Evolutionary conservation across 2,329 filamentous ascomycete species (phyloP).

Genomic region (Phialocephala subalpina): DNA sequence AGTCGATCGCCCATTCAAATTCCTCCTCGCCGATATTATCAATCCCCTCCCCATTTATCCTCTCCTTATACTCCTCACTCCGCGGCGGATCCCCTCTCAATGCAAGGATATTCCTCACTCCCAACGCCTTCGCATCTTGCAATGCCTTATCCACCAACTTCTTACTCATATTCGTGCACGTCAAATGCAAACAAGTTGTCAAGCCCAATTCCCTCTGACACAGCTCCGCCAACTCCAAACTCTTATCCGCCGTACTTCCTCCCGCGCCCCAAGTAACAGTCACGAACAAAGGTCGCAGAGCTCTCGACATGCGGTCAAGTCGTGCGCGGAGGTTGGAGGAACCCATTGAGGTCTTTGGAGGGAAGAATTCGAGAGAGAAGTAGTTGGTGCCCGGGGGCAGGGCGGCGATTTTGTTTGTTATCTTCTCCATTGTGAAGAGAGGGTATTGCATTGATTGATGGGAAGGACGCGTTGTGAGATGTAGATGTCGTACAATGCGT

Average conservation of each 20-base stretch:
- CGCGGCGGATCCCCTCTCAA: slow-evolving; percentile 90
- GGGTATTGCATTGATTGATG: background rate
- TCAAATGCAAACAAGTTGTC: slow-evolving; percentile 94
- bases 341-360: slow-evolving; percentile 95
- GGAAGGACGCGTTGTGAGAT: background rate
- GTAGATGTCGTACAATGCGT: background rate
- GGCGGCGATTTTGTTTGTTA: slow-evolving; percentile 94
- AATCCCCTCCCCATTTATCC: slow-evolving; percentile 55
- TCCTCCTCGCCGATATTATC: slow-evolving; percentile 60
- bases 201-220: slow-evolving; percentile 91
- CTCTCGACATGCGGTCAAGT: slow-evolving; percentile 93
- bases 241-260: slow-evolving; percentile 89
- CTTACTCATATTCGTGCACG: slow-evolving; percentile 97
- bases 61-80: slow-evolving; percentile 85
- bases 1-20: slow-evolving; percentile 87
- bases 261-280: slow-evolving; percentile 98
- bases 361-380: slow-evolving; percentile 99
- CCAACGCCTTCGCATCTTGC: slow-evolving; percentile 88
- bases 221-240: slow-evolving; percentile 91
- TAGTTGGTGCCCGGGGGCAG: slow-evolving; percentile 83
- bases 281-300: slow-evolving; percentile 90
- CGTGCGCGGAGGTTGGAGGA: slow-evolving; percentile 93
- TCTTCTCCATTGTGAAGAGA: slow-evolving; percentile 65
- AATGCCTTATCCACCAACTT: slow-evolving; percentile 86
- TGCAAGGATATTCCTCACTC: slow-evolving; percentile 93